Conservation (phyloP, 768 basidiomycete genomes). For the Tylopilus balloui region DNA sequence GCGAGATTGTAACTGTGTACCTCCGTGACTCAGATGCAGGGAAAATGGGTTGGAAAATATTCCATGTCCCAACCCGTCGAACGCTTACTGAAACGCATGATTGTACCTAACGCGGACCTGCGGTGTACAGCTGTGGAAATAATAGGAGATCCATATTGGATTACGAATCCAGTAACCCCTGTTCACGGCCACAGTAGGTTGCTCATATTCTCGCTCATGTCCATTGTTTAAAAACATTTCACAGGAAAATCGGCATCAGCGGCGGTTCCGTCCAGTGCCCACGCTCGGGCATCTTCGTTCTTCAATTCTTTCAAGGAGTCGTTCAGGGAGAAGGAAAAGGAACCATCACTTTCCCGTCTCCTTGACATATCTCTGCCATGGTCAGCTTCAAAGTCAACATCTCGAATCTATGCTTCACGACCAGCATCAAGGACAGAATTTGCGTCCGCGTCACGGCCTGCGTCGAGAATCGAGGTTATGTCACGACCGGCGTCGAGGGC, state of each 20-base stretch:
- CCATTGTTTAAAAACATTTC: background rate
- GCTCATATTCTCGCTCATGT: slow-evolving; percentile 12
- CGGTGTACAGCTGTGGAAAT: slow-evolving; percentile 66
- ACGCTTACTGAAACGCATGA: slow-evolving; percentile 69
- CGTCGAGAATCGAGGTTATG: slow-evolving; percentile 15
- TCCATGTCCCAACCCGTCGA: slow-evolving; percentile 65
- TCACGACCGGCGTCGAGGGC: slow-evolving; percentile 17
- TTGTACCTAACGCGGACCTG: slow-evolving; percentile 76
- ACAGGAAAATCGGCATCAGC: slow-evolving; percentile 35
- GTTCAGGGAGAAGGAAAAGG: slow-evolving; percentile 25
- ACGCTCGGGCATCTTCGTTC: slow-evolving; percentile 15
- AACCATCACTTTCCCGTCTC: slow-evolving; percentile 25
- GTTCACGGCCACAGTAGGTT: slow-evolving; percentile 41
- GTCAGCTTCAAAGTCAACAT: slow-evolving; percentile 22
- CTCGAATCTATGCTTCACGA: slow-evolving; percentile 15
- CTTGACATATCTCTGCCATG: slow-evolving; percentile 35
- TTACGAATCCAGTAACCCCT: slow-evolving; percentile 27
- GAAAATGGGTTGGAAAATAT: slow-evolving; percentile 74
- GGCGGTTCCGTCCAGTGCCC: slow-evolving; percentile 7
- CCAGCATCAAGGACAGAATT: slow-evolving; percentile 13
- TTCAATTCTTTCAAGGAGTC: slow-evolving; percentile 20
- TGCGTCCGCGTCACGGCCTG: slow-evolving; percentile 13
- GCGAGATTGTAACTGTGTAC: background rate
- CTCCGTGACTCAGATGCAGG: slow-evolving; percentile 47
- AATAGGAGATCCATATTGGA: slow-evolving; percentile 68